Percentiles rank a stretch among this genome's conserved stretches.
Evolutionary conservation across 2,329 filamentous ascomycete species (phyloP).

Genomic region (Aspergillus piperis): DNA sequence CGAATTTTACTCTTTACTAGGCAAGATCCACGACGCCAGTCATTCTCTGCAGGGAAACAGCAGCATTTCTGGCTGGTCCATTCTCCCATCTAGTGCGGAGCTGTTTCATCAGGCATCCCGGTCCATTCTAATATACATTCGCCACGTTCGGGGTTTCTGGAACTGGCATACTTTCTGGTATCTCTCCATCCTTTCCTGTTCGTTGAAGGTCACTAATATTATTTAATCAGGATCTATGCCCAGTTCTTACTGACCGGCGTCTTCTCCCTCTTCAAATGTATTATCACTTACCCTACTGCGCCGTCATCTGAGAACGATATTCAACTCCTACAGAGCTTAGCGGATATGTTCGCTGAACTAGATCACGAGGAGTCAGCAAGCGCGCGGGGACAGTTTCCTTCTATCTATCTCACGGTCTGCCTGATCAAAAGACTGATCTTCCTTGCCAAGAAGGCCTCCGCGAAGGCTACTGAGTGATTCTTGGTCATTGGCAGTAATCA

Average conservation of each 20-base stretch:
- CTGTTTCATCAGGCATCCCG: slow-evolving; percentile 25
- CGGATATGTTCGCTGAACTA: slow-evolving; percentile 16
- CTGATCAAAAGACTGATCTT: too few species aligned
- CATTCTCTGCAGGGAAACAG: not conserved
- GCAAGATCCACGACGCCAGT: slow-evolving; percentile 27
- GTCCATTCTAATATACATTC: slow-evolving; percentile 26
- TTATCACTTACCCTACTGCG: slow-evolving; percentile 20
- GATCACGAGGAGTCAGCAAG: too few species aligned
- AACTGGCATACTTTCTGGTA: slow-evolving; percentile 29
- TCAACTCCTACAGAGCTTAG: slow-evolving; percentile 20
- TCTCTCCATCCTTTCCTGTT: not conserved
- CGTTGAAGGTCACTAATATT: not conserved
- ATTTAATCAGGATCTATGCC: slow-evolving; percentile 23
- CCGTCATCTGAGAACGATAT: slow-evolving; percentile 19
- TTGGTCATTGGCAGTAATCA: too few species aligned
- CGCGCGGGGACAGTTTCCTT: too few species aligned
- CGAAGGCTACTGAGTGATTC: too few species aligned
- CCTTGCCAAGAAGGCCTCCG: too few species aligned
- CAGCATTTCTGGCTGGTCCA: slow-evolving; percentile 8
- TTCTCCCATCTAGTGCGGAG: slow-evolving; percentile 26
- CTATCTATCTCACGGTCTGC: too few species aligned
- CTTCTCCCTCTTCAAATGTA: slow-evolving; percentile 24
- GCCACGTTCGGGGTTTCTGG: slow-evolving; percentile 20
- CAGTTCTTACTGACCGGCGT: slow-evolving; percentile 26
- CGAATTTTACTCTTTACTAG: slow-evolving; percentile 29